phyloP scores from a whole-genome alignment of 1,284 basidiomycete genomes.

The Tilletia horrida region DNA sequence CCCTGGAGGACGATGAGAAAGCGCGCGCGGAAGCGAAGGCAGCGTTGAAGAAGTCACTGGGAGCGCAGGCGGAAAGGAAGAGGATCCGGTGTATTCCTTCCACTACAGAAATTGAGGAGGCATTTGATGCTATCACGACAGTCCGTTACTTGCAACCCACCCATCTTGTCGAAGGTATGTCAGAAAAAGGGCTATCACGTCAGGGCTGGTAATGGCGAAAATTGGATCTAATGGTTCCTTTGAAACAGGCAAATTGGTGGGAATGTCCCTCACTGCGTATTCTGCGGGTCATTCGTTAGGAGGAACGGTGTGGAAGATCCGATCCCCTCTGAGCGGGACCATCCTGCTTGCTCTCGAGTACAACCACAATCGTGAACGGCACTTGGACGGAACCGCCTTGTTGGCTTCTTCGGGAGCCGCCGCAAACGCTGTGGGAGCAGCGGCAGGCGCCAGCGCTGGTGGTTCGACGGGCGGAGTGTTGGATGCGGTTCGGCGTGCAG shows the following conservation, averaged over 20 bases:
- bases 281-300: conserved; percentile 93
- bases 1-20: conserved; percentile 32
- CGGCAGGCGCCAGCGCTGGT: conserved; percentile 21
- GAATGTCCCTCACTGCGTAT: conserved; percentile 91
- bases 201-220: conserved; percentile 22
- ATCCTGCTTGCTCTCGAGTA: conserved; percentile 92
- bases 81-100: conserved; percentile 31
- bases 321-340: conserved; percentile 91
- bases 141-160: conserved; percentile 92
- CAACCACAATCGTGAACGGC: conserved; percentile 94
- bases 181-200: not conserved
- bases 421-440: conserved; percentile 9
- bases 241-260: conserved; percentile 73
- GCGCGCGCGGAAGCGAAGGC: conserved; percentile 32
- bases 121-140: conserved; percentile 86
- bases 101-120: conserved; percentile 65
- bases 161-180: conserved; percentile 75
- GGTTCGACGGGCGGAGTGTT: conserved; percentile 26
- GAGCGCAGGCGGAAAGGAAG: conserved; percentile 16
- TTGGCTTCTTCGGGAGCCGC: conserved; percentile 31
- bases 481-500: conserved; percentile 46
- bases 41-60: conserved; percentile 25
- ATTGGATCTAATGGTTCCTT: conserved; percentile 27
- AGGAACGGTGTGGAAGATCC: conserved; percentile 96
- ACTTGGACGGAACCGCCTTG: conserved; percentile 84